phyloP scores from a whole-genome alignment of 345 rosid species.

The Combretum micranthum region DNA sequence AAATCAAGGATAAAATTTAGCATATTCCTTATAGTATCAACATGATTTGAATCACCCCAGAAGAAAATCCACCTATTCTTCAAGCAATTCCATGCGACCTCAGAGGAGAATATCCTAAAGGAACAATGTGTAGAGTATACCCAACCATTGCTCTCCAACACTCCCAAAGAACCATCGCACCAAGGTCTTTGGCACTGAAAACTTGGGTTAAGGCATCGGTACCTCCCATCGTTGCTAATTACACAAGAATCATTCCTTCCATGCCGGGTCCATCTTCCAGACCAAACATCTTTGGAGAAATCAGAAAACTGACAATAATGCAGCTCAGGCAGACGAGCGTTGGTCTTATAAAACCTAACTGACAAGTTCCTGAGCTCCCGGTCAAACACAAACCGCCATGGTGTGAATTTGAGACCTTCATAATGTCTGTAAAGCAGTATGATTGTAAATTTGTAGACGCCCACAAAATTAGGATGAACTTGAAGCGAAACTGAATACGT shows the following conservation, averaged over 20 bases:
- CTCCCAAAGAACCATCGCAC: slow-evolving; percentile 74
- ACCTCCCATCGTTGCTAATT: slow-evolving; percentile 70
- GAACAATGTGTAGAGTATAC: slow-evolving; percentile 88
- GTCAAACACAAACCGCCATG: slow-evolving; percentile 54
- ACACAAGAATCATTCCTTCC: slow-evolving; percentile 56
- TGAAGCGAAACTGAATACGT: slow-evolving; percentile 64
- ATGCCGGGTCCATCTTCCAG: slow-evolving; percentile 89
- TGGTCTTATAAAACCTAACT: slow-evolving; percentile 34
- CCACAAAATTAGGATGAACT: slow-evolving; percentile 84
- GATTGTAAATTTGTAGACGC: slow-evolving; percentile 61
- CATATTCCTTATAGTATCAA: slow-evolving; percentile 82
- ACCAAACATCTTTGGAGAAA: slow-evolving; percentile 63
- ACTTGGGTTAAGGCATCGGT: slow-evolving; percentile 53
- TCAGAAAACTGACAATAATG: slow-evolving; percentile 46
- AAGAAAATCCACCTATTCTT: slow-evolving; percentile 83
- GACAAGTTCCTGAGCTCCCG: slow-evolving; percentile 37
- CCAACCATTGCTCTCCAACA: slow-evolving; percentile 94
- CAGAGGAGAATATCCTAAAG: slow-evolving; percentile 45
- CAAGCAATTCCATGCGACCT: slow-evolving; percentile 75
- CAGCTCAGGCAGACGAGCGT: slow-evolving; percentile 38
- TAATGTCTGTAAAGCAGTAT: slow-evolving; percentile 70
- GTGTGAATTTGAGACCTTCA: slow-evolving; percentile 66
- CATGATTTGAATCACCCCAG: slow-evolving; percentile 97
- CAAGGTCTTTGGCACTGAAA: slow-evolving; percentile 71
- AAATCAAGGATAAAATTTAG: slow-evolving; percentile 66